These are phyloP conservation scores for Bonnemaisonia californica DNA, from an alignment of 31 red algal species.

Conservation along the genomic window DNA sequence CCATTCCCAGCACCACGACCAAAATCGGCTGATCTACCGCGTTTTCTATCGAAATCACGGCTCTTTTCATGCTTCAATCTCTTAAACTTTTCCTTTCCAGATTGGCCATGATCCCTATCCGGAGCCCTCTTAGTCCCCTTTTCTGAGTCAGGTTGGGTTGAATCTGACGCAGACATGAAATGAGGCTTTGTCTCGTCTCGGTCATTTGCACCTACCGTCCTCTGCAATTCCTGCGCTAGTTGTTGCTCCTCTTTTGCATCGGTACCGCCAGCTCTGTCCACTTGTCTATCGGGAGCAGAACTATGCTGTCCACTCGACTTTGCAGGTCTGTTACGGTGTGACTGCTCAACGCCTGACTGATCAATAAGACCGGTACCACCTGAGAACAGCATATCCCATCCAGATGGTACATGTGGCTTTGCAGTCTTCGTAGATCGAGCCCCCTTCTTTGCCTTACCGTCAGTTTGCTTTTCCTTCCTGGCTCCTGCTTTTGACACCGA, in stretches of 20 bases:
- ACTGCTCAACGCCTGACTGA: neutral
- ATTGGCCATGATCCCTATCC: neutral
- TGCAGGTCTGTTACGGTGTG: neutral
- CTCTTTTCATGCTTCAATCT: slow-evolving; percentile 28
- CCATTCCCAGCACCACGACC: slow-evolving; percentile 17
- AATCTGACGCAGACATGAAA: neutral
- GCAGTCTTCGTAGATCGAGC: slow-evolving; percentile 22
- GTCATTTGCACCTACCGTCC: neutral
- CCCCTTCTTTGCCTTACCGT: slow-evolving; percentile 10
- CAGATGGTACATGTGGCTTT: slow-evolving; percentile 32
- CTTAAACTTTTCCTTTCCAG: neutral
- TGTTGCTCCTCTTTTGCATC: neutral
- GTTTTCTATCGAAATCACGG: slow-evolving; percentile 36
- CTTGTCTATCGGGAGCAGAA: neutral
- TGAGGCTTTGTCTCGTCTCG: neutral
- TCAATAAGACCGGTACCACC: slow-evolving; percentile 16
- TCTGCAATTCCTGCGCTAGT: neutral
- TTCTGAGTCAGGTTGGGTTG: neutral
- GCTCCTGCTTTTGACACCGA: neutral
- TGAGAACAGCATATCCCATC: slow-evolving; percentile 69
- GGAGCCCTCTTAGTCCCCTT: slow-evolving; percentile 3
- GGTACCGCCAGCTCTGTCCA: neutral
- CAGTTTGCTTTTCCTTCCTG: neutral
- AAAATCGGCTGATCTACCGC: slow-evolving; percentile 21
- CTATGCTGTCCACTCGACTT: neutral